These are phyloP conservation scores for Penicillium polonicum DNA, from an alignment of 2,329 filamentous ascomycete species.

Conservation along the genomic window DNA sequence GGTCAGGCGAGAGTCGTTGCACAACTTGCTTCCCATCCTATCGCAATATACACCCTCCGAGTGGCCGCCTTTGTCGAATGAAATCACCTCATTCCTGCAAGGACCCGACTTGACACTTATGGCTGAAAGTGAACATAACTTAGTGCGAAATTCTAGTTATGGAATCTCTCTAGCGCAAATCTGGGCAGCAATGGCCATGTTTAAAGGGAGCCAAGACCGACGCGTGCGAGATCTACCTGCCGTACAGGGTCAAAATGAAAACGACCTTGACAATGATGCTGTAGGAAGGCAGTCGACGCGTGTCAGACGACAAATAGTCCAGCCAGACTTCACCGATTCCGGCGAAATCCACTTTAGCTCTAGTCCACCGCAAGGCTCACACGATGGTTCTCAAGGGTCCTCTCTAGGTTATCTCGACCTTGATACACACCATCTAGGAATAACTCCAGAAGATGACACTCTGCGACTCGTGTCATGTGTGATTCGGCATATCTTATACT, in stretches of 20 bases:
- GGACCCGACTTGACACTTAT: slow-evolving; percentile 1
- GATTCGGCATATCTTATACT: slow-evolving; percentile 10
- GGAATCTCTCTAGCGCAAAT: slow-evolving; percentile 1
- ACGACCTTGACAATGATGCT: neutral
- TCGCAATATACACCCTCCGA: neutral
- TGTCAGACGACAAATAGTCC: slow-evolving; percentile 1
- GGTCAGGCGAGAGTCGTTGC: neutral
- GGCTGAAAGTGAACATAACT: slow-evolving; percentile 6
- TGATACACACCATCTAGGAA: slow-evolving; percentile 1
- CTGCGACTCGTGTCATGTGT: slow-evolving; percentile 12
- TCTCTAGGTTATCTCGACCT: slow-evolving; percentile 10
- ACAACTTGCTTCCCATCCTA: neutral
- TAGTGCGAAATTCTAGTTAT: slow-evolving; percentile 3
- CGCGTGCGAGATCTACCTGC: neutral
- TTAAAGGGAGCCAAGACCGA: slow-evolving; percentile 6
- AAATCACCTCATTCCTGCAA: neutral
- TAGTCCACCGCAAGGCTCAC: neutral
- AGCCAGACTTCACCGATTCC: slow-evolving; percentile 7
- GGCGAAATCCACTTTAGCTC: slow-evolving; percentile 8
- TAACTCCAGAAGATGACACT: slow-evolving; percentile 9
- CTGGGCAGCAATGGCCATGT: slow-evolving; percentile 7
- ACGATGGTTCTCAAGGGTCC: neutral
- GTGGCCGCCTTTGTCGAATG: neutral
- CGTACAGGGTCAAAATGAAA: neutral
- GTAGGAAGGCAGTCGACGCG: neutral